Percentiles rank a stretch among this genome's conserved stretches.
Evolutionary conservation across 179 eudicot genomes (phyloP).

Genomic region (Gypsophila paniculata): DNA sequence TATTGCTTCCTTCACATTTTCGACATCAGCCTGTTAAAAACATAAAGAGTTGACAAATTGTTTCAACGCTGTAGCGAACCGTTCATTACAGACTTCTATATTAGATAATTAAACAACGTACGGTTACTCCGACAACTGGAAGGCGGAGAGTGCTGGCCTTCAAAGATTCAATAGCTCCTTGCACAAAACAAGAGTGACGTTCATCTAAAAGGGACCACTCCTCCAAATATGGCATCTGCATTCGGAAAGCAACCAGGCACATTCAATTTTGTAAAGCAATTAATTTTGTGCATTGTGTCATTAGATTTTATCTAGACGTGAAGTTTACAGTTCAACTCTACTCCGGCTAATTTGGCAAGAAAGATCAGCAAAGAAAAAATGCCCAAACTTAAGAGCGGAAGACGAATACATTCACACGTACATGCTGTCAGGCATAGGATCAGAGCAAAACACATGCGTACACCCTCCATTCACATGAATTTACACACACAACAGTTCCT

Average conservation of each 20-base stretch:
- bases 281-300: too few relatives aligned
- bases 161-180: conserved; percentile 83
- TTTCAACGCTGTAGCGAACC: conserved; percentile 11
- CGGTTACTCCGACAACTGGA: conserved; percentile 89
- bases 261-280: conserved; percentile 5
- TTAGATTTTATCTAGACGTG: not conserved
- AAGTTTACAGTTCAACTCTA: not conserved
- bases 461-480: too few relatives aligned
- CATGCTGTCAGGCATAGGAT: too few relatives aligned
- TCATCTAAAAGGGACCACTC: conserved; percentile 82
- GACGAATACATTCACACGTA: not conserved
- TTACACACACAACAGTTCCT: too few relatives aligned
- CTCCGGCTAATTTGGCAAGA: not conserved
- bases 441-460: too few relatives aligned
- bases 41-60: conserved; percentile 9
- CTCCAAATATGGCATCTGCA: conserved; percentile 70
- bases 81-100: conserved; percentile 11
- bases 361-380: not conserved
- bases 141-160: conserved; percentile 99
- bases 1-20: conserved; percentile 73
- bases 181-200: conserved; percentile 66
- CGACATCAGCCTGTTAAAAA: conserved; percentile 63
- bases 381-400: not conserved
- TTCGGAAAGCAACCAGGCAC: not conserved
- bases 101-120: conserved; percentile 32